A percentile compares a stretch with the other conserved stretches of the same genome.
Conservation (phyloP, 805 yeast genomes). For the Kluyveromyces dobzhanskii region DNA sequence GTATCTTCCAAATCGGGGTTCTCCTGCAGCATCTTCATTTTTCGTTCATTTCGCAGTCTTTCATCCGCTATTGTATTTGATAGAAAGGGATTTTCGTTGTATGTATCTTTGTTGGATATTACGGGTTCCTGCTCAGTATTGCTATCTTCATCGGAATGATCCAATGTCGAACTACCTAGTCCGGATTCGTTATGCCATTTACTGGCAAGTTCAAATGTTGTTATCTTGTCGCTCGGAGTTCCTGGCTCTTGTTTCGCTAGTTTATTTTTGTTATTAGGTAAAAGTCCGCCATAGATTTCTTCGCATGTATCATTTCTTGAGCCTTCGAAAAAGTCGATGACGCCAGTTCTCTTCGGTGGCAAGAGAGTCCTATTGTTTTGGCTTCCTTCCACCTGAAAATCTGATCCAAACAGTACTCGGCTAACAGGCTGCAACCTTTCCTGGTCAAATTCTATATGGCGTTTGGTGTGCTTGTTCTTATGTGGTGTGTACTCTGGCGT, state of each 20-base stretch:
- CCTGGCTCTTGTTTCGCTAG: constrained; percentile 19
- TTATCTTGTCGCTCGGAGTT: constrained; percentile 32
- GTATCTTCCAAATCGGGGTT: constrained; percentile 18
- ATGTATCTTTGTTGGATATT: constrained; percentile 5
- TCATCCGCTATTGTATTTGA: constrained; percentile 6
- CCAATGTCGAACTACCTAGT: constrained; percentile 11
- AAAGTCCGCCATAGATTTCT: not conserved
- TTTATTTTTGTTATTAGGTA: constrained; percentile 4
- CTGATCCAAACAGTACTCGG: constrained; percentile 17
- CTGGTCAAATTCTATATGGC: constrained; percentile 10
- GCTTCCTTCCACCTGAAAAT: not conserved
- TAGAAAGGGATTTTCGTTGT: constrained; percentile 14
- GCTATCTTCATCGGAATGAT: constrained; percentile 11
- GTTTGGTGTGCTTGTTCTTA: constrained; percentile 11
- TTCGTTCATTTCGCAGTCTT: constrained; percentile 12
- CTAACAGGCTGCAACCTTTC: constrained; percentile 13
- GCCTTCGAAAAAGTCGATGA: not conserved
- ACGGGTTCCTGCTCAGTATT: constrained; percentile 19
- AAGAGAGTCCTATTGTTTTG: constrained; percentile 9
- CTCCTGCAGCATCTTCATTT: constrained; percentile 10
- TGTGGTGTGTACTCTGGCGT: constrained; percentile 29
- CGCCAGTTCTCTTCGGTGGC: constrained; percentile 17
- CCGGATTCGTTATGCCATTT: constrained; percentile 28
- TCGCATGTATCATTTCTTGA: not conserved
- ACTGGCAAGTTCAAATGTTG: constrained; percentile 25